A percentile compares a stretch with the other conserved stretches of the same genome.
phyloP scores from a whole-genome alignment of 345 rosid species.

The Sisymbrium irio region DNA sequence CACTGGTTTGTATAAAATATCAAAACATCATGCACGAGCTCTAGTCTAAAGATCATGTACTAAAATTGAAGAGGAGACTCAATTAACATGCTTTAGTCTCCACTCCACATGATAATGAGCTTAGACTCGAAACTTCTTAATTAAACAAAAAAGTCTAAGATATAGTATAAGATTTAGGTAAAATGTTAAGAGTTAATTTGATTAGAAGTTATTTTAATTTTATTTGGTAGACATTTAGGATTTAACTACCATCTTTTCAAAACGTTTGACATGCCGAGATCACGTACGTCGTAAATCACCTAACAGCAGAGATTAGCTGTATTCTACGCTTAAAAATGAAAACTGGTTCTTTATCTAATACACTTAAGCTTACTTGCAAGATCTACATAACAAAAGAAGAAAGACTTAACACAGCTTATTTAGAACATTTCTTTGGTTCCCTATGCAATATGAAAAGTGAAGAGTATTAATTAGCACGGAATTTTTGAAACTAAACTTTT shows the following conservation, averaged over 20 bases:
- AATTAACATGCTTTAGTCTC: too few species aligned
- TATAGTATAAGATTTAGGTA: too few species aligned
- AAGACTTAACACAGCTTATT: neutral
- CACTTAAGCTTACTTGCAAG: neutral
- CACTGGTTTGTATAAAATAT: too few species aligned
- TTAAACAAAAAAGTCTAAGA: too few species aligned
- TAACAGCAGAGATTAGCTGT: neutral
- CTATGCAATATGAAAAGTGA: conserved; percentile 23
- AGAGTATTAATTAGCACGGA: conserved; percentile 15
- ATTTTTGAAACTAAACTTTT: conserved; percentile 18
- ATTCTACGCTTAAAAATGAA: neutral
- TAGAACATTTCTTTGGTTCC: conserved; percentile 1
- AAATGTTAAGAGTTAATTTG: neutral
- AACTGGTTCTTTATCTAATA: neutral
- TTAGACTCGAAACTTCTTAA: too few species aligned
- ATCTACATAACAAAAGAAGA: neutral
- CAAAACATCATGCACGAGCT: too few species aligned
- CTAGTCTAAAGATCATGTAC: too few species aligned
- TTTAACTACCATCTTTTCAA: neutral
- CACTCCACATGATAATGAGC: too few species aligned
- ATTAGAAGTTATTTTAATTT: neutral
- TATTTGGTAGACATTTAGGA: neutral
- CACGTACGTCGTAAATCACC: conserved; percentile 24
- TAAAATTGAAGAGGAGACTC: too few species aligned
- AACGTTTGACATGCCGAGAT: conserved; percentile 18